These are phyloP conservation scores for Coelastrella sp. DNA, from an alignment of 139 green algal genomes.

Conservation along the genomic window DNA sequence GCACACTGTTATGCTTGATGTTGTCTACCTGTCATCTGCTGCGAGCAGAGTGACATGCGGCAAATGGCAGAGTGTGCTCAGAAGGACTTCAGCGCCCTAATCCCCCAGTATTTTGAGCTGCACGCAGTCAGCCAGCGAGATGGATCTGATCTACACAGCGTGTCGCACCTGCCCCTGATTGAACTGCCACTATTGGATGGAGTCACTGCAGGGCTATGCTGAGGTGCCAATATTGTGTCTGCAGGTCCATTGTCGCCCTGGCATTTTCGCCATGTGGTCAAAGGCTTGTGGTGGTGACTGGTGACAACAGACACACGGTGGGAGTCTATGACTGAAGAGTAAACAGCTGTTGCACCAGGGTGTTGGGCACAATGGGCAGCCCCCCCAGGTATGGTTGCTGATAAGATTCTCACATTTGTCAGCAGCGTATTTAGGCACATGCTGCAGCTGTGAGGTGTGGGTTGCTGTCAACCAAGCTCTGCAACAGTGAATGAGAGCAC, in stretches of 20 bases:
- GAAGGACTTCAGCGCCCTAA: too few species aligned
- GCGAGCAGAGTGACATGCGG: too few species aligned
- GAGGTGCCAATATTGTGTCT: background rate
- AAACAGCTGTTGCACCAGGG: conserved; percentile 59
- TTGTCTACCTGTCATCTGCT: too few species aligned
- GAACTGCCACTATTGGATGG: background rate
- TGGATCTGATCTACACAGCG: background rate
- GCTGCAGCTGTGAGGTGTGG: too few species aligned
- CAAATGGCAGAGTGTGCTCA: too few species aligned
- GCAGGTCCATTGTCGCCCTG: conserved; percentile 58
- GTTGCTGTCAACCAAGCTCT: too few species aligned
- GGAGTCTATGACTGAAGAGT: conserved; percentile 68
- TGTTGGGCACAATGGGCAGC: conserved; percentile 67
- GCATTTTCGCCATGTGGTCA: conserved; percentile 68
- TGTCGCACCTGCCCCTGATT: background rate
- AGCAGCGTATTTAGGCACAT: too few species aligned
- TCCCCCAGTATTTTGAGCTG: too few species aligned
- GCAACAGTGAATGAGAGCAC: too few species aligned
- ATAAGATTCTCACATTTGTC: background rate
- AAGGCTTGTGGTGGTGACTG: conserved; percentile 70
- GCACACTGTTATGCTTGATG: too few species aligned
- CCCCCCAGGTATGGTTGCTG: conserved; percentile 55
- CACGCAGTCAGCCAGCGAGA: too few species aligned
- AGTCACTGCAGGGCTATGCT: background rate
- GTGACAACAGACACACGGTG: conserved; percentile 80